Conservation (phyloP, 345 rosid species). For the Sonneratia alba region DNA sequence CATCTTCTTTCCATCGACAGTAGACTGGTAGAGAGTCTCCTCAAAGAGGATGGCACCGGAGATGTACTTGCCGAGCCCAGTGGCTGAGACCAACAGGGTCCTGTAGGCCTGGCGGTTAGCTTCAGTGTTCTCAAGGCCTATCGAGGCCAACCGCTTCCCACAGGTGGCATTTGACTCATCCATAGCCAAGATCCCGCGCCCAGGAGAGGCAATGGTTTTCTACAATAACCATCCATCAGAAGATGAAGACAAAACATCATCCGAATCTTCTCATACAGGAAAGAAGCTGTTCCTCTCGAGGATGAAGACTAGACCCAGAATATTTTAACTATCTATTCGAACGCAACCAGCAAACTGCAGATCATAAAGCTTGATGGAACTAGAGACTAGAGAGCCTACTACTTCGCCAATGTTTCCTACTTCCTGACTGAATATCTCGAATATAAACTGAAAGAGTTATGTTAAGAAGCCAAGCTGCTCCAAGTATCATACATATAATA, state of each 20-base stretch:
- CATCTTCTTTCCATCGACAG: slow-evolving; percentile 76
- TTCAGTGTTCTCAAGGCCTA: slow-evolving; percentile 95
- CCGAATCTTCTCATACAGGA: not conserved
- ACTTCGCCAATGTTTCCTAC: not conserved
- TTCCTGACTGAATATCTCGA: not conserved
- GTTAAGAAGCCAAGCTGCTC: too few relatives aligned
- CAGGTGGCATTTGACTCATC: slow-evolving; percentile 97
- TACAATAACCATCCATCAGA: slow-evolving; percentile 7
- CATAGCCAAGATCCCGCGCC: slow-evolving; percentile 98
- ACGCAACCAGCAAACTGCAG: not conserved
- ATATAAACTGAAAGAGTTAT: not conserved
- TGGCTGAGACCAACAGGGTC: slow-evolving; percentile 68
- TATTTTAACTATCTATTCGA: not conserved
- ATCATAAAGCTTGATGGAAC: not conserved
- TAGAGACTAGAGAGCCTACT: not conserved
- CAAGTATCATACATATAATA: too few relatives aligned
- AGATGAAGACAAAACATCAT: not conserved
- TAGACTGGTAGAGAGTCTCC: slow-evolving; percentile 96
- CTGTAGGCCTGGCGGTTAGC: slow-evolving; percentile 96
- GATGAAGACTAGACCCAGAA: not conserved
- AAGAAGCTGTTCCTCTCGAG: not conserved
- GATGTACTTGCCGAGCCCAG: slow-evolving; percentile 78
- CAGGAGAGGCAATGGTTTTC: slow-evolving; percentile 94
- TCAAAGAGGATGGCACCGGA: slow-evolving; percentile 93
- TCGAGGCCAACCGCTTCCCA: slow-evolving; percentile 88